Conservation (phyloP, 2,329 filamentous ascomycete genomes). For the Colletotrichum costaricense region DNA sequence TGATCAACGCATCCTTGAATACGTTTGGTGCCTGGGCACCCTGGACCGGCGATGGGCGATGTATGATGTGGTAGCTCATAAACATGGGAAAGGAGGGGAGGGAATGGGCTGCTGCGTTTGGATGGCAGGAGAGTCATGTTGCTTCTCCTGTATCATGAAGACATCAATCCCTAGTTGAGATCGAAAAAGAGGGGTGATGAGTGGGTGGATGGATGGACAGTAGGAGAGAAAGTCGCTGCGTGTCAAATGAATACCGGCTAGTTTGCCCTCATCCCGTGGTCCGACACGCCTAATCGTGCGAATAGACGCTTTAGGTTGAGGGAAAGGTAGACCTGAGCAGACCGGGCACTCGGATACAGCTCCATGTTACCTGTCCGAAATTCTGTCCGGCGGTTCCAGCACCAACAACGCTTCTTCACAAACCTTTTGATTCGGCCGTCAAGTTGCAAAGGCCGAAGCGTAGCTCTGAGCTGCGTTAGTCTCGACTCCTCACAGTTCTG, state of each 20-base stretch:
- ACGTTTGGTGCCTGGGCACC: neutral
- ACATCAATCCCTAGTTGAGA: constrained; percentile 13
- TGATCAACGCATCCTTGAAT: neutral
- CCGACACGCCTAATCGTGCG: neutral
- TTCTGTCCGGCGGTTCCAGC: neutral
- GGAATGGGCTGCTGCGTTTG: neutral
- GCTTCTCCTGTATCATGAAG: constrained; percentile 13
- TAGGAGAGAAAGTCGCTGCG: neutral
- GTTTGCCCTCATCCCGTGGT: neutral
- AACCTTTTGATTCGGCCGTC: constrained; percentile 5
- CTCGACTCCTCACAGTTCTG: neutral
- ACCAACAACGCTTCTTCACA: neutral
- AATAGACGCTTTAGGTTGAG: neutral
- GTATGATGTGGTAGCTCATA: neutral
- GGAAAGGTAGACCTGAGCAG: neutral
- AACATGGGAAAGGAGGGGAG: neutral
- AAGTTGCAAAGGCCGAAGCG: constrained; percentile 11
- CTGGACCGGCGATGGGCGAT: constrained; percentile 19
- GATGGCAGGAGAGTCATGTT: constrained; percentile 31
- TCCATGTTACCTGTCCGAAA: neutral
- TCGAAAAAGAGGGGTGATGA: neutral
- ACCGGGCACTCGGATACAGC: neutral
- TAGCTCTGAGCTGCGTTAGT: constrained; percentile 1
- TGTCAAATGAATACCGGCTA: neutral
- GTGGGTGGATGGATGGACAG: too few species aligned